Percentiles rank a stretch among this genome's conserved stretches.
Conservation (phyloP, 2,329 filamentous ascomycete species). For the Fusarium denticulatum region DNA sequence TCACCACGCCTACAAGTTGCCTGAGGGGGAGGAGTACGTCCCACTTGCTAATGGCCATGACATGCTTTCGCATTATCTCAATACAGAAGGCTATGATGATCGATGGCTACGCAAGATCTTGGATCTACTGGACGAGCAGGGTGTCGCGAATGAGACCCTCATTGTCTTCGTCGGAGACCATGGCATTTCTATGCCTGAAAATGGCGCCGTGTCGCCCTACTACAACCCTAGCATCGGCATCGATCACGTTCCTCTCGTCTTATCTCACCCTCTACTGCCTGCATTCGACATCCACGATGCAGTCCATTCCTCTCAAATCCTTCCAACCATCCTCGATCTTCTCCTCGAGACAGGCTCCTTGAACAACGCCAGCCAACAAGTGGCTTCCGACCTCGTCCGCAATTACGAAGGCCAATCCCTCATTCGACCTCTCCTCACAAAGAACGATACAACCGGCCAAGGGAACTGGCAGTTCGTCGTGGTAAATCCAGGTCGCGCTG, state of each 20-base stretch:
- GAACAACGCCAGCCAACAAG: slow-evolving; percentile 28
- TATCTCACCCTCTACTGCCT: slow-evolving; percentile 47
- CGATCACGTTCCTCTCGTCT: slow-evolving; percentile 45
- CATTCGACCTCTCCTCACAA: slow-evolving; percentile 34
- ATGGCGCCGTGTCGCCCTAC: slow-evolving; percentile 44
- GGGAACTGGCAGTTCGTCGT: slow-evolving; percentile 49
- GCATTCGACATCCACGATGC: slow-evolving; percentile 43
- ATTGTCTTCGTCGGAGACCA: slow-evolving; percentile 49
- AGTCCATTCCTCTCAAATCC: slow-evolving; percentile 45
- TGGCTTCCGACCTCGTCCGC: slow-evolving; percentile 36
- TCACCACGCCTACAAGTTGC: slow-evolving; percentile 48
- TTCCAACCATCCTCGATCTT: slow-evolving; percentile 48
- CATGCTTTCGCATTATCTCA: slow-evolving; percentile 47
- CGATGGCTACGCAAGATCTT: slow-evolving; percentile 46
- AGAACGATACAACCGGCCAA: slow-evolving; percentile 30
- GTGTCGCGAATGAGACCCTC: slow-evolving; percentile 48
- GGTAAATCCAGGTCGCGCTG: slow-evolving; percentile 47
- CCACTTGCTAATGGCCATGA: slow-evolving; percentile 41
- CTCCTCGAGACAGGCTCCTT: slow-evolving; percentile 46
- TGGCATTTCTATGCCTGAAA: slow-evolving; percentile 47
- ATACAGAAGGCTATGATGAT: slow-evolving; percentile 47
- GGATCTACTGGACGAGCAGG: slow-evolving; percentile 46
- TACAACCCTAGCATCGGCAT: slow-evolving; percentile 46
- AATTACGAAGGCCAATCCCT: slow-evolving; percentile 49
- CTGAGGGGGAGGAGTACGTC: slow-evolving; percentile 41